These are phyloP conservation scores for Melanopsichium pennsylvanicum DNA, from an alignment of 1,284 basidiomycete genomes.

Conservation along the genomic window DNA sequence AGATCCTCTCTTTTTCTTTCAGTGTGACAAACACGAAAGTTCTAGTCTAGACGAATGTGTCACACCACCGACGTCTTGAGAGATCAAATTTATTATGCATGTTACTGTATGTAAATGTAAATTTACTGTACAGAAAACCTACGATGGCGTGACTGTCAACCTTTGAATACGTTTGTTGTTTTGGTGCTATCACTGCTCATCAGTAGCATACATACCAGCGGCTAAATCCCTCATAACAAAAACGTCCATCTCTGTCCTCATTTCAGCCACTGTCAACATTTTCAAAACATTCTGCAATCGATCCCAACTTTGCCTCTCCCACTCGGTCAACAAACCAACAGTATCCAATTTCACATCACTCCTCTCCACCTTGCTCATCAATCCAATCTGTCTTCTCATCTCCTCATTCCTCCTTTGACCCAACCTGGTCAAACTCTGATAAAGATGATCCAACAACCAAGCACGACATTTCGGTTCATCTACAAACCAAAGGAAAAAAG, in stretches of 20 bases:
- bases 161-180: too few relatives aligned
- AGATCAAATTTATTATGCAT: too few relatives aligned
- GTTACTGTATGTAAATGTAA: too few relatives aligned
- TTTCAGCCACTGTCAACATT: conserved; percentile 49
- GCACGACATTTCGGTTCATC: conserved; percentile 56
- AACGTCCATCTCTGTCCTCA: conserved; percentile 48
- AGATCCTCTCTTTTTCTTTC: too few relatives aligned
- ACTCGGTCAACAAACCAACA: conserved; percentile 45
- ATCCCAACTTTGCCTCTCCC: conserved; percentile 49
- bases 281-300: conserved; percentile 38
- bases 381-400: conserved; percentile 36
- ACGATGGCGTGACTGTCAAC: too few relatives aligned
- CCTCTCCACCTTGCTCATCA: conserved; percentile 59
- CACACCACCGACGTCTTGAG: too few relatives aligned
- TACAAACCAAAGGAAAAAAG: conserved; percentile 64
- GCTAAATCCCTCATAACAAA: conserved; percentile 51
- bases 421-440: conserved; percentile 50
- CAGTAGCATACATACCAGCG: conserved; percentile 14
- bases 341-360: conserved; percentile 58
- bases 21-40: too few relatives aligned
- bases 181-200: conserved; percentile 15
- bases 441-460: conserved; percentile 63
- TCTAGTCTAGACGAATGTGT: too few relatives aligned
- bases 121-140: too few relatives aligned
- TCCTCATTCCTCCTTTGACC: conserved; percentile 56